Conservation (phyloP, 768 basidiomycete species). For the Suillus decipiens region DNA sequence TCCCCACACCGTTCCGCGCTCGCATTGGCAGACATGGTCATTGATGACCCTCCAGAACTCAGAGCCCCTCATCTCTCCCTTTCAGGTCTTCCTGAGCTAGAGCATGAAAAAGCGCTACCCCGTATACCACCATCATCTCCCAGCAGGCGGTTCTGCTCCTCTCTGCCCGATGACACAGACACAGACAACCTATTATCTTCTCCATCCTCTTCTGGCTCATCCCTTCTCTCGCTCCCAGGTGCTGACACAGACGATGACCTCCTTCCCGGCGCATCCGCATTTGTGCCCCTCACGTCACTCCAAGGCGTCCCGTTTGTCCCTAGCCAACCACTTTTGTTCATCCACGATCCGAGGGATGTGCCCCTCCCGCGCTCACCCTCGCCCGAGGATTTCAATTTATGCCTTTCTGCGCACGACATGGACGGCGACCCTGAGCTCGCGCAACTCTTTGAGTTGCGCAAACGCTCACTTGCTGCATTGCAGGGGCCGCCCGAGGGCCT, state of each 20-base stretch:
- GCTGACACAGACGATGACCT: slow-evolving; percentile 45
- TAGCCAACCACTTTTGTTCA: slow-evolving; percentile 39
- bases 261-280: slow-evolving; percentile 29
- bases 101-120: slow-evolving; percentile 24
- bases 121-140: slow-evolving; percentile 30
- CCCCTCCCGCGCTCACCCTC: slow-evolving; percentile 44
- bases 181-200: slow-evolving; percentile 27
- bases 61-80: slow-evolving; percentile 34
- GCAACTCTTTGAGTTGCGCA: slow-evolving; percentile 42
- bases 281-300: not conserved
- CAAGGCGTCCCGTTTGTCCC: slow-evolving; percentile 14
- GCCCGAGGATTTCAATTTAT: slow-evolving; percentile 42
- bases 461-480: slow-evolving; percentile 36
- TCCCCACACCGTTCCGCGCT: slow-evolving; percentile 13
- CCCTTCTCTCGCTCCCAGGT: slow-evolving; percentile 42
- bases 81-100: slow-evolving; percentile 33
- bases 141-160: slow-evolving; percentile 28
- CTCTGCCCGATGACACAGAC: slow-evolving; percentile 32
- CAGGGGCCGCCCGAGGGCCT: slow-evolving; percentile 37
- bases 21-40: slow-evolving; percentile 24
- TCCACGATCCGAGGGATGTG: slow-evolving; percentile 42
- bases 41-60: slow-evolving; percentile 21
- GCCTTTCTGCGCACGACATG: slow-evolving; percentile 33
- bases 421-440: slow-evolving; percentile 39
- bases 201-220: slow-evolving; percentile 22